These are phyloP conservation scores for Ogataea wickerhamii DNA, from an alignment of 805 yeast genomes.

Conservation along the genomic window DNA sequence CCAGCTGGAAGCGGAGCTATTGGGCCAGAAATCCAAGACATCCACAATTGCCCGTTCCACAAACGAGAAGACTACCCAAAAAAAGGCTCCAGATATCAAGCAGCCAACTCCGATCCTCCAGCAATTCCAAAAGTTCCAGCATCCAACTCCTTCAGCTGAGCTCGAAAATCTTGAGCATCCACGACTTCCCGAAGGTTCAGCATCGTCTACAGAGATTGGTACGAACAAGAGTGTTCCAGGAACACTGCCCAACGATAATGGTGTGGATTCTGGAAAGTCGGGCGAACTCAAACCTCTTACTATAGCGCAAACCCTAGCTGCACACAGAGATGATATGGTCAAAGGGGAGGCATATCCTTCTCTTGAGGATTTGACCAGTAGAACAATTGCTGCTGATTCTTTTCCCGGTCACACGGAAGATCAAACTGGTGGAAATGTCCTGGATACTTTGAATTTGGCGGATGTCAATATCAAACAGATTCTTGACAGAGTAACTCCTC, in stretches of 20 bases:
- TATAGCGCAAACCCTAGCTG: slow-evolving; percentile 58
- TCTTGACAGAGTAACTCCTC: slow-evolving; percentile 10
- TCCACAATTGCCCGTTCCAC: slow-evolving; percentile 10
- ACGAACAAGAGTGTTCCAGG: background rate
- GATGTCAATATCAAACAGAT: slow-evolving; percentile 11
- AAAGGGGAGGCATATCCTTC: background rate
- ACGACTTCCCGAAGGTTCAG: slow-evolving; percentile 5
- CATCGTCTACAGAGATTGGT: background rate
- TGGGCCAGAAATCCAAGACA: slow-evolving; percentile 2
- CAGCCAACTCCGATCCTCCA: slow-evolving; percentile 9
- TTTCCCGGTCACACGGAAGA: background rate
- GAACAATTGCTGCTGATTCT: background rate
- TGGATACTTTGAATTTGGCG: slow-evolving; percentile 9
- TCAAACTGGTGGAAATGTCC: background rate
- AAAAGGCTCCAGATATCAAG: background rate
- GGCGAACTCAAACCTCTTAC: slow-evolving; percentile 35
- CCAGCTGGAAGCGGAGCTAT: slow-evolving; percentile 9
- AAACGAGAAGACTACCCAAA: slow-evolving; percentile 1
- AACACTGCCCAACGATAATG: background rate
- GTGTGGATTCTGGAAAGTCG: background rate
- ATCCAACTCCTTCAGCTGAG: slow-evolving; percentile 11
- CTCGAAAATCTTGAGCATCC: slow-evolving; percentile 1
- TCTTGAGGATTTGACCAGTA: background rate
- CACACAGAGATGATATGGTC: slow-evolving; percentile 45
- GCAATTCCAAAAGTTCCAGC: slow-evolving; percentile 20